phyloP scores from a whole-genome alignment of 2,329 filamentous ascomycete species.

The Xylariaceae sp. region DNA sequence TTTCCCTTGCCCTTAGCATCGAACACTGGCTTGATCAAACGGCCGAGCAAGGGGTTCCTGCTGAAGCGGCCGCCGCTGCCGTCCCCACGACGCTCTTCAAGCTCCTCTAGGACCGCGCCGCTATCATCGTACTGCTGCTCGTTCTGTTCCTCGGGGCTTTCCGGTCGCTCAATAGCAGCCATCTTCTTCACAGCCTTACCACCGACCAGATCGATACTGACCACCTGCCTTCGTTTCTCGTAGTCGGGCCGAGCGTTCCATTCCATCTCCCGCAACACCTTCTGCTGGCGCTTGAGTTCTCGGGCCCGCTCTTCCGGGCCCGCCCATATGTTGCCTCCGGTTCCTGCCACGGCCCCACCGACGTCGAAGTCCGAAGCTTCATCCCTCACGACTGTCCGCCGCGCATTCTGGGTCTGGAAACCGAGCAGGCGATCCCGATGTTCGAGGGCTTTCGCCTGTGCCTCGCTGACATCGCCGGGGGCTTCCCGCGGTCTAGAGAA shows the following conservation, averaged over 20 bases:
- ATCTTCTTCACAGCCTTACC: conserved; percentile 76
- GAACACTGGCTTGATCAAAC: conserved; percentile 66
- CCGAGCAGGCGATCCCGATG: conserved; percentile 80
- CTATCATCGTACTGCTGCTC: conserved; percentile 28
- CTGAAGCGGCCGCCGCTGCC: conserved; percentile 64
- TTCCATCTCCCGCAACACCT: conserved; percentile 79
- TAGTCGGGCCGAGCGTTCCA: conserved; percentile 85
- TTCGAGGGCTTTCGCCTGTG: conserved; percentile 69
- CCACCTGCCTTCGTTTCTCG: conserved; percentile 82
- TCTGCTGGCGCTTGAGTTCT: conserved; percentile 85
- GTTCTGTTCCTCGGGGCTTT: conserved; percentile 53
- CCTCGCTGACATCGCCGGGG: conserved; percentile 50
- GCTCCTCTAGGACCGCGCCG: conserved; percentile 36
- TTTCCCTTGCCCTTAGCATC: conserved; percentile 56
- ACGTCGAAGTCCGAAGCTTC: conserved; percentile 72
- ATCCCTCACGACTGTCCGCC: conserved; percentile 81
- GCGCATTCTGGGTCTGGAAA: conserved; percentile 85
- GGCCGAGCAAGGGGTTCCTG: conserved; percentile 67
- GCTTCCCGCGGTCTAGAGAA: conserved; percentile 54
- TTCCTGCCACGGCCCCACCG: too few relatives aligned
- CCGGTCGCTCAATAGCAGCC: conserved; percentile 62
- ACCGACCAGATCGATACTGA: conserved; percentile 80
- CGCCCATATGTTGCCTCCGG: conserved; percentile 76
- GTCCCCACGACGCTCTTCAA: conserved; percentile 38
- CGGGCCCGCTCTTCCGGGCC: conserved; percentile 79